These are phyloP conservation scores for Melampsora larici-populina DNA, from an alignment of 1,284 basidiomycete species.

Conservation along the genomic window DNA sequence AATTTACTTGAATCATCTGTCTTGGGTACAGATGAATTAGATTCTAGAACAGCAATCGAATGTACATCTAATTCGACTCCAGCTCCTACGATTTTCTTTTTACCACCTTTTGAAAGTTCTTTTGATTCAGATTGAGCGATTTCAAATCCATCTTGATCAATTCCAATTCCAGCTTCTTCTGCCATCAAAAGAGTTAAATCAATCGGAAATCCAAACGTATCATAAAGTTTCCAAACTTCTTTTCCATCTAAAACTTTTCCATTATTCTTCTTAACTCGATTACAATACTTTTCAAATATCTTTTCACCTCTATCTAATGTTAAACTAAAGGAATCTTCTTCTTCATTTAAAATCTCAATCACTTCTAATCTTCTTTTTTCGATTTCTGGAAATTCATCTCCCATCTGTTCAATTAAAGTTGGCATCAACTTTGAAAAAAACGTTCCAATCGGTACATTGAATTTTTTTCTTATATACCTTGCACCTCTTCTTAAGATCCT, in stretches of 20 bases:
- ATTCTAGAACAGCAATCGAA: slow-evolving; percentile 82
- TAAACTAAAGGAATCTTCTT: slow-evolving; percentile 93
- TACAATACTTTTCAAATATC: slow-evolving; percentile 87
- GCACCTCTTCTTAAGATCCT: slow-evolving; percentile 55
- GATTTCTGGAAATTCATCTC: slow-evolving; percentile 88
- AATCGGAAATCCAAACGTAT: slow-evolving; percentile 97
- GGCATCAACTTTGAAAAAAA: slow-evolving; percentile 94
- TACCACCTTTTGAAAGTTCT: slow-evolving; percentile 82
- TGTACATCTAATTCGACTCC: slow-evolving; percentile 91
- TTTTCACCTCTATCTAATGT: slow-evolving; percentile 96
- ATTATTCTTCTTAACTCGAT: slow-evolving; percentile 65
- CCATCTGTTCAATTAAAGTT: slow-evolving; percentile 82
- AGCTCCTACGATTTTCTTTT: slow-evolving; percentile 61
- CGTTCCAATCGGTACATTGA: slow-evolving; percentile 85
- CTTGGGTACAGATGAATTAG: slow-evolving; percentile 75
- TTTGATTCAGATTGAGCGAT: slow-evolving; percentile 81
- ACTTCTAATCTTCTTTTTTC: slow-evolving; percentile 77
- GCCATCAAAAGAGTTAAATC: slow-evolving; percentile 97
- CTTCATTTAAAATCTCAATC: slow-evolving; percentile 93
- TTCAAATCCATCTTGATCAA: slow-evolving; percentile 87
- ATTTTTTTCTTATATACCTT: slow-evolving; percentile 90
- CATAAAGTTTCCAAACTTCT: slow-evolving; percentile 96
- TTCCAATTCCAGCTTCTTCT: slow-evolving; percentile 78
- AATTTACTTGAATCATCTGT: slow-evolving; percentile 92
- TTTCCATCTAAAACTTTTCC: slow-evolving; percentile 73